Percentiles rank a stretch among this genome's conserved stretches.
These are phyloP conservation scores for Polytrichum commune DNA, from an alignment of 225 moss, liverwort and hornwort species.

Conservation along the genomic window DNA sequence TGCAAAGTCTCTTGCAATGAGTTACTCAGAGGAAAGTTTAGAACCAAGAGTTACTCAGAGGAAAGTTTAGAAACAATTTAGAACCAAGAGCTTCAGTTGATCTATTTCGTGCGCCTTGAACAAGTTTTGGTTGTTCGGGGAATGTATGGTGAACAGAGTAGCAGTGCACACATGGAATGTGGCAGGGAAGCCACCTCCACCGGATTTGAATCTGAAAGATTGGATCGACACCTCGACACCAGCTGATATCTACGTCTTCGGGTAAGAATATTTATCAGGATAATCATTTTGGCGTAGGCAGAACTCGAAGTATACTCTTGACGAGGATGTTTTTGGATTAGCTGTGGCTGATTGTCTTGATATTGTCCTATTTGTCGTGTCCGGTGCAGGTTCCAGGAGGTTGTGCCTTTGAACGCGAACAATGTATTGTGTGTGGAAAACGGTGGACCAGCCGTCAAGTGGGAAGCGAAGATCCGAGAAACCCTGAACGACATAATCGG, in stretches of 20 bases:
- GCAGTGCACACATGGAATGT: constrained; percentile 94
- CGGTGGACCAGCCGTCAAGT: constrained; percentile 73
- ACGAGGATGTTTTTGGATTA: constrained; percentile 2
- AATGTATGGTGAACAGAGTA: constrained; percentile 44
- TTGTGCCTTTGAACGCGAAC: constrained; percentile 91
- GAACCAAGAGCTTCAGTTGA: not conserved
- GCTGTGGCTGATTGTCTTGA: constrained; percentile 3
- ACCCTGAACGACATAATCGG: constrained; percentile 48
- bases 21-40: not conserved
- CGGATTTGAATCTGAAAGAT: constrained; percentile 68
- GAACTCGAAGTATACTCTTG: not conserved
- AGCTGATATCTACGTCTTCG: constrained; percentile 88
- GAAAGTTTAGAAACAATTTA: not conserved
- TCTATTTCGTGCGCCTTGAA: not conserved
- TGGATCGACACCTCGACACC: constrained; percentile 71
- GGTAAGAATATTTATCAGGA: constrained; percentile 29
- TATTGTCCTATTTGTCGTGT: constrained; percentile 8
- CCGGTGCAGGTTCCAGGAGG: constrained; percentile 87
- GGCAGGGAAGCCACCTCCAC: constrained; percentile 79
- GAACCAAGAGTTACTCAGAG: not conserved
- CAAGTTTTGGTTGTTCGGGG: constrained; percentile 1
- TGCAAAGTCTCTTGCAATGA: not conserved
- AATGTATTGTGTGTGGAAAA: constrained; percentile 89
- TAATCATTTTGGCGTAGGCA: too few species aligned
- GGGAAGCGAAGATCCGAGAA: constrained; percentile 85